Evolutionary conservation across 2,329 filamentous ascomycete genomes (phyloP).

Genomic region (Fusarium secorum): DNA sequence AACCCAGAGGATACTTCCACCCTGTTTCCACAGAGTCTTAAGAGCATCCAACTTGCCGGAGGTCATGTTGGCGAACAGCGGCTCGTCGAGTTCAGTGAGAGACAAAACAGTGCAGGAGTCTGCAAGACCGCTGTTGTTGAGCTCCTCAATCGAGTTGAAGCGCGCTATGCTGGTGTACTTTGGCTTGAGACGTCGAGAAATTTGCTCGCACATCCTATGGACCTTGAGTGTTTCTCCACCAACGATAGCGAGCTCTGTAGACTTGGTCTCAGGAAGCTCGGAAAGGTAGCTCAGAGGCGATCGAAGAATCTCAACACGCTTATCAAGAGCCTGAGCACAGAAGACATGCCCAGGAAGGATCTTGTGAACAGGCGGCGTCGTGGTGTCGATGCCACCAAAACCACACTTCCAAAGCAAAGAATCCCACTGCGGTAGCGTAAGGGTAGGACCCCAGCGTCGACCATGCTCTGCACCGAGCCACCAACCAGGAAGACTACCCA

Average conservation of each 20-base stretch:
- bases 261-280: not conserved
- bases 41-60: accelerated
- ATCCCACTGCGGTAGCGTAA: not conserved
- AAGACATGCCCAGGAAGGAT: not conserved
- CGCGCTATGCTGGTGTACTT: not conserved
- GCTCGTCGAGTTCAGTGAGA: not conserved
- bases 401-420: not conserved
- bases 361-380: not conserved
- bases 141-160: not conserved
- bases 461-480: not conserved
- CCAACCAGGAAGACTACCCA: constrained; percentile 1
- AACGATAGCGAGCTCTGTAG: not conserved
- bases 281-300: accelerated
- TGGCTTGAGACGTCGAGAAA: not conserved
- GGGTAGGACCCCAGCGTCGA: not conserved
- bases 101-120: not conserved
- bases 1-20: not conserved
- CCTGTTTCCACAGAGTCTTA: not conserved
- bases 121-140: not conserved
- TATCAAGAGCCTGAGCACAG: not conserved
- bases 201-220: not conserved
- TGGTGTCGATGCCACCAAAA: not conserved
- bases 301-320: not conserved
- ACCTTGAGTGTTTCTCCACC: not conserved
- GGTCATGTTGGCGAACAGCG: not conserved